Percentiles rank a stretch among this genome's conserved stretches.
phyloP scores from a whole-genome alignment of 192 early-diverging fungal species.

The Tieghemiomyces parasiticus region DNA sequence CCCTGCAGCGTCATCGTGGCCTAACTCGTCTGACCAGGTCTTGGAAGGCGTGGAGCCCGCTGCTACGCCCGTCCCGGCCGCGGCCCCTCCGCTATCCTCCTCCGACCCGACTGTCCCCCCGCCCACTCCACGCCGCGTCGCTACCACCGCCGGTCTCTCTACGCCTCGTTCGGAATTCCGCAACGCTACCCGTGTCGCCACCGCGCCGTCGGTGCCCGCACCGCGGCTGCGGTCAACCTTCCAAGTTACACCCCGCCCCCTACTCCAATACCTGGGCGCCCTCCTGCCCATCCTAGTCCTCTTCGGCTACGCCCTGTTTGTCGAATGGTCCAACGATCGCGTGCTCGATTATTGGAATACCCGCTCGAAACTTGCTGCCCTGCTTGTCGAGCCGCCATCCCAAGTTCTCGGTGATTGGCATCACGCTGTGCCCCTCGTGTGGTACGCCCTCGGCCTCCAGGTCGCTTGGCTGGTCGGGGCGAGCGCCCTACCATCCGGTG shows the following conservation, averaged over 20 bases:
- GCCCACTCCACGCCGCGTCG: background rate
- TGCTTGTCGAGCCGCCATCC: background rate
- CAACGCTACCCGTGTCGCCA: background rate
- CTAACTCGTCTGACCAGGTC: background rate
- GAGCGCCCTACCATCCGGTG: background rate
- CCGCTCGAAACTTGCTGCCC: background rate
- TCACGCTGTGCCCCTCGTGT: background rate
- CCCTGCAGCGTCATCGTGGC: slow-evolving; percentile 5
- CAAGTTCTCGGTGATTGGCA: background rate
- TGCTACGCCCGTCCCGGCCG: background rate
- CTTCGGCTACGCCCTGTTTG: slow-evolving; percentile 1
- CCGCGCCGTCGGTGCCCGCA: background rate
- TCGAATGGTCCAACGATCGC: slow-evolving; percentile 1
- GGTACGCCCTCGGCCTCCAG: background rate
- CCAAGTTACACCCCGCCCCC: background rate
- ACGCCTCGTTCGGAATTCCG: background rate
- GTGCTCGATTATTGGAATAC: slow-evolving; percentile 3
- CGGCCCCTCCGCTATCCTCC: background rate
- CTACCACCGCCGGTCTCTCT: background rate
- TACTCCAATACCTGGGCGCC: background rate
- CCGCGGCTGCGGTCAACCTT: background rate
- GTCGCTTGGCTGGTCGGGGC: background rate
- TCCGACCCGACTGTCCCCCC: background rate
- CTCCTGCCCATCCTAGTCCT: background rate
- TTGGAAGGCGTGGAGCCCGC: background rate